Conservation (phyloP, 2,329 filamentous ascomycete species). For the Diplodia corticola region DNA sequence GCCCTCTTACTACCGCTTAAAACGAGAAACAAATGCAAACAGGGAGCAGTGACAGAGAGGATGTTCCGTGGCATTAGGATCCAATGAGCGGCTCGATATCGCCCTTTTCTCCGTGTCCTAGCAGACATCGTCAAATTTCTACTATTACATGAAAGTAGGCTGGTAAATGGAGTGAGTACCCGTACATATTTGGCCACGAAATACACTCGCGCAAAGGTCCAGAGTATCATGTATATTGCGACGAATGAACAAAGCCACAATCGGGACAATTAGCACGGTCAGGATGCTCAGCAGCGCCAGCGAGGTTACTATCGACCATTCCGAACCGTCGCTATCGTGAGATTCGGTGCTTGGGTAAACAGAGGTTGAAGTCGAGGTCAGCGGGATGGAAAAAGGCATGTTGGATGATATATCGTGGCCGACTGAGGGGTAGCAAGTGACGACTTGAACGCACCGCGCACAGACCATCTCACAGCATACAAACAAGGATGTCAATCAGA, state of each 20-base stretch:
- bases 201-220: background rate
- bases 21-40: too few species aligned
- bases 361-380: background rate
- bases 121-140: background rate
- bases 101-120: background rate
- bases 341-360: background rate
- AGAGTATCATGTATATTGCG: background rate
- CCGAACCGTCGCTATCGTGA: background rate
- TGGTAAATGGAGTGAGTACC: background rate
- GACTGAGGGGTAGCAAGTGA: too few species aligned
- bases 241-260: background rate
- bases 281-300: background rate
- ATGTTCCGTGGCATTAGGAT: background rate
- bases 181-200: background rate
- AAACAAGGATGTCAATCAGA: too few species aligned
- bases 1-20: too few species aligned
- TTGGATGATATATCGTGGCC: too few species aligned
- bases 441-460: too few species aligned
- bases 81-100: background rate
- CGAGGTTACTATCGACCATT: background rate
- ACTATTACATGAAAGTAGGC: background rate
- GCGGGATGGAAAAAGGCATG: too few species aligned
- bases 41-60: too few species aligned
- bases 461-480: too few species aligned
- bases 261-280: background rate